Base-by-base conservation (phyloP, 2,329 filamentous ascomycete species). In the Ilyonectria sp. region DNA sequence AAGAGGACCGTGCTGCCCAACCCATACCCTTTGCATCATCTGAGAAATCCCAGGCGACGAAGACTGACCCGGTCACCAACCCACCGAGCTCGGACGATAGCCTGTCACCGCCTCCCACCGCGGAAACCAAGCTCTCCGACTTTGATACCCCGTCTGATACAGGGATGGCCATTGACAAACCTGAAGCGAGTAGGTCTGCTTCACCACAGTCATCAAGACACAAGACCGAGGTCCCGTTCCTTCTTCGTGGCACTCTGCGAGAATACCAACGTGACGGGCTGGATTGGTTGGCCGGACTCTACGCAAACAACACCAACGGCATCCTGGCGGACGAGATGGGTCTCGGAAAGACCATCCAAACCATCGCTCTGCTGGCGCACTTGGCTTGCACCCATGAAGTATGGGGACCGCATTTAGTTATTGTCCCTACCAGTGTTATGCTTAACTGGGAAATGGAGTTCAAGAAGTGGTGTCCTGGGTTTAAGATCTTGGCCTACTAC, bases 401-500 rank as follows among this genome's bases (percentile, higher is more conserved):
- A 6, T 99, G 96, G 97, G 96, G 97, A 0, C 94, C 96, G 1
- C 96, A 99, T 84, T 85, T 99, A 26, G 94, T 99, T 55, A 93
- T 99, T 68, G 96, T 99, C 2, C 96, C 96, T 1, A 99, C 96
- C 2, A 98, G 95, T 81, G 97, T 99, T 55, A 98, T 99, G 87
- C 89, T 99, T 71, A 99, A 99, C 78, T 99, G 96, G 96, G 97
- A 99, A 80, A 98, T 98, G 93, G 96, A 99, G 81, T 99, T 99
- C 87, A 98, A 98, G 78, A 99, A 99, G 79, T 99, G 95, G 90
- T 94, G 95, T 64, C 96, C 97, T 3, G 95, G 96, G 0, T 99
- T 99, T 86, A 98, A 98, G 79, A 97, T 99, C 63, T 86, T 99
- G 66, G 96, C 95, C 0, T 99, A 99, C 82, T 99, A 98, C 78